phyloP scores from a whole-genome alignment of 164 flowering plant species.

The Paratinospora sagittata region DNA sequence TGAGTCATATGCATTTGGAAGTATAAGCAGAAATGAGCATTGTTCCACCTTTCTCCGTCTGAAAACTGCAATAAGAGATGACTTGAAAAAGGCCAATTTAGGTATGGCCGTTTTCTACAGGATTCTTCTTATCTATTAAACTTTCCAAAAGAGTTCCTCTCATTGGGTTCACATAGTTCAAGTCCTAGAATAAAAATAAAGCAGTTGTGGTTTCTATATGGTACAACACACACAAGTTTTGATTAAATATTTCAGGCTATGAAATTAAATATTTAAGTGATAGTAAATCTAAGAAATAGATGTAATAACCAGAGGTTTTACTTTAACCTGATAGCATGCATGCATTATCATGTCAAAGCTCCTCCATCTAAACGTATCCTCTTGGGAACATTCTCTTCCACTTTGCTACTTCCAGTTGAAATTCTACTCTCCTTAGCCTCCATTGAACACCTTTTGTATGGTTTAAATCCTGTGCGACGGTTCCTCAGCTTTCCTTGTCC shows the following conservation, averaged over 20 bases:
- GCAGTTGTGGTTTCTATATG: constrained; percentile 13
- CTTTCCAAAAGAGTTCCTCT: neutral
- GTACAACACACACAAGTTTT: constrained; percentile 34
- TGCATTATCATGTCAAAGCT: constrained; percentile 41
- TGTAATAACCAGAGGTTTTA: constrained; percentile 27
- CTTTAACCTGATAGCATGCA: constrained; percentile 25
- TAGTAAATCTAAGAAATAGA: constrained; percentile 14
- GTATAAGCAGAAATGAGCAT: neutral
- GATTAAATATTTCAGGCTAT: constrained; percentile 29
- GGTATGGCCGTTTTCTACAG: neutral
- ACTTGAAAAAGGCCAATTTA: neutral
- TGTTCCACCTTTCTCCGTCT: neutral
- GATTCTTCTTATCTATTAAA: neutral
- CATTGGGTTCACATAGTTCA: neutral
- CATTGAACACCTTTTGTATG: constrained; percentile 85
- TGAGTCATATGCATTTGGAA: too few species aligned
- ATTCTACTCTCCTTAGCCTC: constrained; percentile 61
- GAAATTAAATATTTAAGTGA: constrained; percentile 12
- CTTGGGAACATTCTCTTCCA: constrained; percentile 60
- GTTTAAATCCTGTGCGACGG: constrained; percentile 77
- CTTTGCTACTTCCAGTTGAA: constrained; percentile 30
- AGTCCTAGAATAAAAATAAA: constrained; percentile 7
- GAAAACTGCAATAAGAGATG: neutral
- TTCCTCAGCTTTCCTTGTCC: constrained; percentile 49
- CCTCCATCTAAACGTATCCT: constrained; percentile 68